Conservation (phyloP, 75 land plant species). For the Chamaecyparis obtusa region DNA sequence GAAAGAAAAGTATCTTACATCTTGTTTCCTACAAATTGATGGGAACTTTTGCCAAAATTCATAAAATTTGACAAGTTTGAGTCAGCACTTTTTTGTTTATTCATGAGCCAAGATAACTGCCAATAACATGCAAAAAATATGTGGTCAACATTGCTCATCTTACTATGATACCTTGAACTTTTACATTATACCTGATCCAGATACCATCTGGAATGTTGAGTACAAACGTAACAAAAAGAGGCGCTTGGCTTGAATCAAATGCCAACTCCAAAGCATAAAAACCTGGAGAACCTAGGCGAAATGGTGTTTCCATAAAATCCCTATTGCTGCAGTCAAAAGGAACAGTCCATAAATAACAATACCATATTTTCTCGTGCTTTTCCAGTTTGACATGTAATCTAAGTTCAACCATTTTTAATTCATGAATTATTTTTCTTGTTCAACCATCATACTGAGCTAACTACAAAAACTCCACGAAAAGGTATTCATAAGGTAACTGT, state of each 20-base stretch:
- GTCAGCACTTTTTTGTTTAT: background rate
- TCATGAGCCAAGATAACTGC: background rate
- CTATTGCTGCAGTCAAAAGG: conserved; percentile 17
- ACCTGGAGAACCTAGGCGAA: conserved; percentile 28
- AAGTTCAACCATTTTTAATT: background rate
- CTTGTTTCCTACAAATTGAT: background rate
- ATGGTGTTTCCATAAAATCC: conserved; percentile 59
- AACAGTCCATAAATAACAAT: background rate
- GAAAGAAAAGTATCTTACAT: background rate
- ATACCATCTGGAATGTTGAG: conserved; percentile 33
- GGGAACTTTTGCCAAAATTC: background rate
- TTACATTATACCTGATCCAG: conserved; percentile 29
- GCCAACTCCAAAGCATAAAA: conserved; percentile 39
- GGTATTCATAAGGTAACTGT: background rate
- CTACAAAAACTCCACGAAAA: background rate
- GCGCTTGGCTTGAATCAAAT: conserved; percentile 50
- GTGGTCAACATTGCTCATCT: background rate
- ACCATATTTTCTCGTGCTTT: background rate
- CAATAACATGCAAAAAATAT: background rate
- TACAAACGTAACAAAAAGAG: conserved; percentile 69
- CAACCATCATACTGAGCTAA: background rate
- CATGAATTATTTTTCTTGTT: background rate
- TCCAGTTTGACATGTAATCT: background rate
- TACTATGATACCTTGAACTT: background rate
- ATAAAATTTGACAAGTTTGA: background rate